Evolutionary conservation across 176 grass and related monocot species (phyloP).

Genomic region (Ampelocalamus luodianensis): DNA sequence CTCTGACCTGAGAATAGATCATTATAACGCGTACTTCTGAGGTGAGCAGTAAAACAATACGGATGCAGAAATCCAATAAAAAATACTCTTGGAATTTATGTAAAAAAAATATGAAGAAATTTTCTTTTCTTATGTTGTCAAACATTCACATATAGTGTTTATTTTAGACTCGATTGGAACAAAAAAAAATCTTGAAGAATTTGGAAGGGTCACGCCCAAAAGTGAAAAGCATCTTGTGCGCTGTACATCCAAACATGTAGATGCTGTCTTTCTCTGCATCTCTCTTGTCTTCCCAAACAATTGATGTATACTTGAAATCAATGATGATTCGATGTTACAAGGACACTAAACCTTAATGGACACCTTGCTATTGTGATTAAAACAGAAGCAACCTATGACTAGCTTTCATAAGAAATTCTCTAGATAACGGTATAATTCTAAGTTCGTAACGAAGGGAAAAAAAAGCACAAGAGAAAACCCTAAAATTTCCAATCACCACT

Average conservation of each 20-base stretch:
- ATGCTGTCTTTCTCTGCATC: neutral
- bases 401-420: neutral
- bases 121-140: neutral
- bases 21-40: neutral
- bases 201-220: neutral
- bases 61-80: neutral
- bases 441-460: neutral
- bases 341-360: neutral
- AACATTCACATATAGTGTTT: neutral
- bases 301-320: neutral
- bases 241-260: neutral
- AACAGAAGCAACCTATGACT: neutral
- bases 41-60: neutral
- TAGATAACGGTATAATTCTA: neutral
- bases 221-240: neutral
- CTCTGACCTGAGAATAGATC: neutral
- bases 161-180: neutral
- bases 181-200: slow-evolving; percentile 5
- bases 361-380: neutral
- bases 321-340: neutral
- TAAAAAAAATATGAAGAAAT: neutral
- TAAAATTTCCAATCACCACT: neutral
- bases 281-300: neutral
- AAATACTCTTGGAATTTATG: neutral
- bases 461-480: neutral